These are phyloP conservation scores for Colletotrichum sublineola DNA, from an alignment of 2,329 filamentous ascomycete genomes.

Conservation along the genomic window DNA sequence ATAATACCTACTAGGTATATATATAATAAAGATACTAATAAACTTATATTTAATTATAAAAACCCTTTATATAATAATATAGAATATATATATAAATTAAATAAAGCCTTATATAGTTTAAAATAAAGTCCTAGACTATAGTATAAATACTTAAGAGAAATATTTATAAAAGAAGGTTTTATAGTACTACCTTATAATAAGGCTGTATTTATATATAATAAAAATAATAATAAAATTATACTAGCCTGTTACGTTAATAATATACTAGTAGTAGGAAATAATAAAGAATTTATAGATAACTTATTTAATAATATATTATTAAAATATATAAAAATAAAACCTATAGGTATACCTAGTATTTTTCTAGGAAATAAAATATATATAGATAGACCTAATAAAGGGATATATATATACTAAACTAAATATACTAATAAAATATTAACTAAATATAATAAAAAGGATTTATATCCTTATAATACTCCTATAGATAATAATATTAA, in stretches of 20 bases:
- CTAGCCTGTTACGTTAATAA: background rate
- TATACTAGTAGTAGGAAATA: background rate
- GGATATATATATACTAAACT: slow-evolving; percentile 2
- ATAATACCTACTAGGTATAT: background rate
- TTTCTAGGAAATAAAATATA: background rate
- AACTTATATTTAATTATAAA: background rate
- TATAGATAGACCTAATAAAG: background rate
- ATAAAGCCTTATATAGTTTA: background rate
- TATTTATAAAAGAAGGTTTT: background rate
- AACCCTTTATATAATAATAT: background rate
- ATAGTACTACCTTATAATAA: background rate
- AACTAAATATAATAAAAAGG: slow-evolving; percentile 8
- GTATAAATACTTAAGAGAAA: background rate
- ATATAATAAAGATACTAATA: background rate
- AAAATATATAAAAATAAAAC: background rate
- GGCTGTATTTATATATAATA: background rate
- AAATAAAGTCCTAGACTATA: background rate
- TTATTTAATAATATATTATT: background rate
- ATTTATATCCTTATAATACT: no score
- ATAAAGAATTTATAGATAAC: background rate
- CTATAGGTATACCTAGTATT: background rate
- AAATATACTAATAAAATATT: background rate
- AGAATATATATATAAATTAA: background rate
- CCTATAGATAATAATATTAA: background rate
- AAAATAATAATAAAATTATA: background rate